phyloP scores from a whole-genome alignment of 805 yeast genomes.

The Candida sakaeoensis region DNA sequence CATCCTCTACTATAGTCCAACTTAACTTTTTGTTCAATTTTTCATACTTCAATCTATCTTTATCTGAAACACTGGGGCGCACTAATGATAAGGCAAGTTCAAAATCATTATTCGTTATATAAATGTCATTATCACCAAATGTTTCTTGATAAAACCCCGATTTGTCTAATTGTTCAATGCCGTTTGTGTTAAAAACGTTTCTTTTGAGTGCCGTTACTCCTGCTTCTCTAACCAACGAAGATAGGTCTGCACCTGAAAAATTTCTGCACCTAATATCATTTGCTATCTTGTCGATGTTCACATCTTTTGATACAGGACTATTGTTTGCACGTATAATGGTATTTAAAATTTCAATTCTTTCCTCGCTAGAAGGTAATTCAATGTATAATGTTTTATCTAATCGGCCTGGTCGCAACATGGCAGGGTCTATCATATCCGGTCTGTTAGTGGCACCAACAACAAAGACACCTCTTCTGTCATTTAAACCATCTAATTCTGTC shows the following conservation, averaged over 20 bases:
- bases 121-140: slow-evolving; percentile 33
- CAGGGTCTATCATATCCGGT: slow-evolving; percentile 98
- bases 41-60: slow-evolving; percentile 75
- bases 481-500: slow-evolving; percentile 92
- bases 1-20: slow-evolving; percentile 49
- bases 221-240: slow-evolving; percentile 91
- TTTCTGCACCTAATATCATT: slow-evolving; percentile 78
- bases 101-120: slow-evolving; percentile 67
- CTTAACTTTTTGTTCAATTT: slow-evolving; percentile 70
- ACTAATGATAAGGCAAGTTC: slow-evolving; percentile 66
- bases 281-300: slow-evolving; percentile 61
- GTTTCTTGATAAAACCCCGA: slow-evolving; percentile 34
- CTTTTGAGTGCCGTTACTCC: slow-evolving; percentile 82
- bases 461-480: slow-evolving; percentile 87
- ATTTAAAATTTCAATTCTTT: slow-evolving; percentile 75
- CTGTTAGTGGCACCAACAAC: slow-evolving; percentile 96
- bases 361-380: slow-evolving; percentile 77
- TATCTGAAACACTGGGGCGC: slow-evolving; percentile 87
- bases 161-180: slow-evolving; percentile 35
- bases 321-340: slow-evolving; percentile 69
- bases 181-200: slow-evolving; percentile 51
- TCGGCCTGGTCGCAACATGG: slow-evolving; percentile 96
- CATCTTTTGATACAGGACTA: slow-evolving; percentile 67
- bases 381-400: slow-evolving; percentile 89
- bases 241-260: slow-evolving; percentile 94